phyloP scores from a whole-genome alignment of 768 basidiomycete genomes.

The Serendipita sp. region DNA sequence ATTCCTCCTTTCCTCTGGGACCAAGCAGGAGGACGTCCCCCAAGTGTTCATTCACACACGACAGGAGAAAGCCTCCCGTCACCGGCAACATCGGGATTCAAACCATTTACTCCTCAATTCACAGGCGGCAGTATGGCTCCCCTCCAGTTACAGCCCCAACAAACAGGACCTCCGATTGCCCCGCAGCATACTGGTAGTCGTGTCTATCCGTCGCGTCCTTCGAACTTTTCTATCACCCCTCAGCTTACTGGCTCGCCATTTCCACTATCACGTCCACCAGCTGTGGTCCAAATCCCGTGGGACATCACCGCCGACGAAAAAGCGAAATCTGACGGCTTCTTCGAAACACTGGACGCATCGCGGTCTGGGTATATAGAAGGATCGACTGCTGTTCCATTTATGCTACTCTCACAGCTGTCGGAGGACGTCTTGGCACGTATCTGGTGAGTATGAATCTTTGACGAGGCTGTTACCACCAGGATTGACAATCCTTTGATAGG shows the following conservation, averaged over 20 bases:
- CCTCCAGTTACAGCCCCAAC: slow-evolving; percentile 5
- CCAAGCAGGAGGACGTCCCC: slow-evolving; percentile 40
- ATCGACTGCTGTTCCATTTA: slow-evolving; percentile 88
- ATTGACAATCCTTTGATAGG: slow-evolving; percentile 32
- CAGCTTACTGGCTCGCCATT: slow-evolving; percentile 28
- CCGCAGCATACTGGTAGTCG: neutral
- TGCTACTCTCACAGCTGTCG: slow-evolving; percentile 75
- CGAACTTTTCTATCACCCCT: slow-evolving; percentile 16
- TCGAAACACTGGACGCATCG: slow-evolving; percentile 63
- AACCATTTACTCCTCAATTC: slow-evolving; percentile 41
- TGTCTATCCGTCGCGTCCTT: neutral
- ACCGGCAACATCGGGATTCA: slow-evolving; percentile 14
- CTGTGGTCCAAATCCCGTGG: slow-evolving; percentile 34
- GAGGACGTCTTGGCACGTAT: slow-evolving; percentile 76
- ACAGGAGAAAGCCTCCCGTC: slow-evolving; percentile 29
- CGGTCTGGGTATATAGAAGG: slow-evolving; percentile 76
- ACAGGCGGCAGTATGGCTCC: slow-evolving; percentile 29
- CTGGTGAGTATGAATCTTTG: slow-evolving; percentile 44
- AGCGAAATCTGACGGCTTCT: slow-evolving; percentile 57
- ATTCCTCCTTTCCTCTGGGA: slow-evolving; percentile 81
- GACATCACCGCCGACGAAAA: slow-evolving; percentile 76
- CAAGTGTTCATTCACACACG: slow-evolving; percentile 32
- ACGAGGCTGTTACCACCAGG: neutral
- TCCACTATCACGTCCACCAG: slow-evolving; percentile 5
- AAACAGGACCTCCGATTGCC: neutral